A percentile compares a stretch with the other conserved stretches of the same genome.
Conservation (phyloP, 2,329 filamentous ascomycete species). For the Thielaviopsis populi region DNA sequence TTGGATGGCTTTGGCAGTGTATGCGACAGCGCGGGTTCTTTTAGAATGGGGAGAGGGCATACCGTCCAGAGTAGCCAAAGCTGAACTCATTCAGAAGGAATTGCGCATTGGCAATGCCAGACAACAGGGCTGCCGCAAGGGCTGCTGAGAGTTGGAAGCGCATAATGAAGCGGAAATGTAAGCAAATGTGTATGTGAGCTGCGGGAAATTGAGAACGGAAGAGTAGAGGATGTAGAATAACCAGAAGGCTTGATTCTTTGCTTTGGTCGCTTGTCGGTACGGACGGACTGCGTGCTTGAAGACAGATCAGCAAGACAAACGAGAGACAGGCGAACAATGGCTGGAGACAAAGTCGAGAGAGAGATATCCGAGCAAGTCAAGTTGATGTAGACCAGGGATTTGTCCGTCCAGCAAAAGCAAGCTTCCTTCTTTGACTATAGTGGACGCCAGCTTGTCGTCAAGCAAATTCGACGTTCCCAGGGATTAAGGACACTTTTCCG, state of each 20-base stretch:
- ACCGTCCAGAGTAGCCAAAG: constrained; percentile 59
- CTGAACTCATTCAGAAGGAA: constrained; percentile 58
- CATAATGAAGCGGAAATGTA: constrained; percentile 5
- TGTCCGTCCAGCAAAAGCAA: not conserved
- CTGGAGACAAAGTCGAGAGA: not conserved
- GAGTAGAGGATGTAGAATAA: not conserved
- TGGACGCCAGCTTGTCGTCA: not conserved
- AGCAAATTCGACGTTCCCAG: not conserved
- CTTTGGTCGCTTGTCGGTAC: not conserved
- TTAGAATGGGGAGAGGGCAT: constrained; percentile 19
- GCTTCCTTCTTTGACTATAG: not conserved
- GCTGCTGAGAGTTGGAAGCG: constrained; percentile 15
- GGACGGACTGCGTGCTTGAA: not conserved
- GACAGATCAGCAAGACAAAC: not conserved
- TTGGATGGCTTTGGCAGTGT: not conserved
- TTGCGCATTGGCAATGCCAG: constrained; percentile 42
- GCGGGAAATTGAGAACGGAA: not conserved
- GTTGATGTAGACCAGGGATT: not conserved
- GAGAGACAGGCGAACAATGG: not conserved
- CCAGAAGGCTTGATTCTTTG: not conserved
- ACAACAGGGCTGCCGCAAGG: constrained; percentile 12
- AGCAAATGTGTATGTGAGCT: not conserved
- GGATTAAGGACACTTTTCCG: constrained; percentile 17
- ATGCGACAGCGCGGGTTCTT: not conserved
- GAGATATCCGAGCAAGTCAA: not conserved